These are phyloP conservation scores for Sporopachydermia lactativora DNA, from an alignment of 805 yeast genomes.

Conservation along the genomic window DNA sequence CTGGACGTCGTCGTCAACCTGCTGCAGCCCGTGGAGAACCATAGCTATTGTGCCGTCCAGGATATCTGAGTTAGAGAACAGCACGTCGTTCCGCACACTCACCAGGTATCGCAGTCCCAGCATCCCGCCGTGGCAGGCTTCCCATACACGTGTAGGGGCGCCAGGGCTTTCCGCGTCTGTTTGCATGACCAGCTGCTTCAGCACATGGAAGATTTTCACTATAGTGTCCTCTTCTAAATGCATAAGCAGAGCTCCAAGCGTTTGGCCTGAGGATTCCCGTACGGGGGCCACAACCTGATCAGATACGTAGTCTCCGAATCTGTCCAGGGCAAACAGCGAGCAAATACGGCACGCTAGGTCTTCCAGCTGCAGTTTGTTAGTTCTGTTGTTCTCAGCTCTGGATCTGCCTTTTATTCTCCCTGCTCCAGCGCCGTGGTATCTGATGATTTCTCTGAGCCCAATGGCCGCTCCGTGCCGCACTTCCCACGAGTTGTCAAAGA, in stretches of 20 bases:
- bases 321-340: constrained; percentile 78
- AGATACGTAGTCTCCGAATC: constrained; percentile 94
- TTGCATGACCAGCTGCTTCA: constrained; percentile 61
- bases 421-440: constrained; percentile 72
- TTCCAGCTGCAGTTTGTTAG: constrained; percentile 62
- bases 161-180: constrained; percentile 22
- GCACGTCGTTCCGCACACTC: constrained; percentile 71
- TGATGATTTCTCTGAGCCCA: constrained; percentile 77
- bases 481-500: constrained; percentile 87
- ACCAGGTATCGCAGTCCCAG: constrained; percentile 86
- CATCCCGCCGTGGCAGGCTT: constrained; percentile 97
- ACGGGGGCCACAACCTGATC: constrained; percentile 99
- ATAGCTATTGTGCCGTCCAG: constrained; percentile 64
- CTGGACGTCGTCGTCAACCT: constrained; percentile 87
- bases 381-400: constrained; percentile 42
- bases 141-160: constrained; percentile 61
- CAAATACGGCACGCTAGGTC: constrained; percentile 78
- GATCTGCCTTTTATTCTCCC: constrained; percentile 64
- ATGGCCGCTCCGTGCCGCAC: constrained; percentile 90
- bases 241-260: constrained; percentile 76
- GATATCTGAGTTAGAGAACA: constrained; percentile 39
- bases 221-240: constrained; percentile 52
- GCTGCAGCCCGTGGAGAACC: constrained; percentile 75
- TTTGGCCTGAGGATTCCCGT: constrained; percentile 91
- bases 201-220: constrained; percentile 44